Evolutionary conservation across 768 basidiomycete species (phyloP), one percentile per base, ranked within the genome.

Genomic region (Xerocomellus amylosporus): DNA sequence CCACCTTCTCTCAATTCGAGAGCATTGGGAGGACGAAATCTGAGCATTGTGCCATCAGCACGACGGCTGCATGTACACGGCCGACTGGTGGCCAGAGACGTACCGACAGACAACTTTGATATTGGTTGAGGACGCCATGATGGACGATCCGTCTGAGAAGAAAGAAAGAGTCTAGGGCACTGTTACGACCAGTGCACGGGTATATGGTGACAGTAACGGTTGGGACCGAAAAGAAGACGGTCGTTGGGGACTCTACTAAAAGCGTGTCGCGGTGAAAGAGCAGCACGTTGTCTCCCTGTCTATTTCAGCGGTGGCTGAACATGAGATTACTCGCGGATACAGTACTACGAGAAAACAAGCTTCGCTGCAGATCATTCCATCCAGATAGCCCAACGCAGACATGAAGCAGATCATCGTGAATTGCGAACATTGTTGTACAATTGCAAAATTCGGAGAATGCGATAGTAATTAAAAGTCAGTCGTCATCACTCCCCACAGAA

Each of bases 101-200:
- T 64, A 95, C 96, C 96, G 93, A 82, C 96, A 98, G 61, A 99
- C 93, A 68, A 99, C 97, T 79, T 98, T 96, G 81, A 96, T 94
- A 72, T 95, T 95, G 62, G 86, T 93, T 58, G 78, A 77, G 62
- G 86, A 82, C 68, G 86, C 86, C 75, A 87, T 84, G 76, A 79
- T 81, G 69, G 67, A 64, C 60, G 60, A 69, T 69, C 67, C 59
- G 65, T 58, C 51, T 55, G 42, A 24, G 52, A 34, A 50, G 57
- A 53, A 54, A 53, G 56, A 48, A 34, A 51, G 38, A 48, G 54
- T 53, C 59, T 61, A 59, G 39, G n/a, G 44, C 37, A 42, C 49
- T 39, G 45, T 54, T 37, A 55, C 41, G 33, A 46, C 63, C 58
- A 61, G 49, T 40, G 48, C 46, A 43, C 30, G 58, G 60, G 62